A percentile compares a stretch with the other conserved stretches of the same genome.
These are phyloP conservation scores for Hemileccinum rubropunctum DNA, from an alignment of 768 basidiomycete genomes.

Conservation along the genomic window DNA sequence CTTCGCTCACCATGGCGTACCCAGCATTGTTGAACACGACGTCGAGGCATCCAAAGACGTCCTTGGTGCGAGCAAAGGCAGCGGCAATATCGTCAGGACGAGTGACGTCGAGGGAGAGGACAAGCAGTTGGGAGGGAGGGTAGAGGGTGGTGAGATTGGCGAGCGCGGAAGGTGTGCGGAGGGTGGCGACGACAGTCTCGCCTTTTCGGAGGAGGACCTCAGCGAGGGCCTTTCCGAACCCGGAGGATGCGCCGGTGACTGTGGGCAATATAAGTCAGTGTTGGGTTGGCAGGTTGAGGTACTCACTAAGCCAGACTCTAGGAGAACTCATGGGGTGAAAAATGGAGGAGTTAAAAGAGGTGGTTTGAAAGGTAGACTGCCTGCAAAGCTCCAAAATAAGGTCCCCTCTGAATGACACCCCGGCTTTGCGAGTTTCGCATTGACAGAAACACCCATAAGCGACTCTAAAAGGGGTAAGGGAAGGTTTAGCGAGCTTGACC, in stretches of 20 bases:
- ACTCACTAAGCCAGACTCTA: neutral
- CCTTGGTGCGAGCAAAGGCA: constrained; percentile 33
- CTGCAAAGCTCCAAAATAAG: too few species aligned
- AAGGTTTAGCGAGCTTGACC: too few species aligned
- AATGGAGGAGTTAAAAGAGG: too few species aligned
- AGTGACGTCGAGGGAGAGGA: constrained; percentile 40
- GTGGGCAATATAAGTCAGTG: neutral
- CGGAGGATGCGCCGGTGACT: constrained; percentile 35
- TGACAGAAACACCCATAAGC: too few species aligned
- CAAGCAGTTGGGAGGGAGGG: constrained; percentile 29
- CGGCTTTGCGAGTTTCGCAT: too few species aligned
- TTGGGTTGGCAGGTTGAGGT: too few species aligned
- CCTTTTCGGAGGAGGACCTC: constrained; percentile 33
- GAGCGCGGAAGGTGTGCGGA: constrained; percentile 36
- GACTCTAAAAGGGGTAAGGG: too few species aligned
- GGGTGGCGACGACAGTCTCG: constrained; percentile 40
- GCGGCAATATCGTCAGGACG: constrained; percentile 26
- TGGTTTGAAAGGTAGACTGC: too few species aligned
- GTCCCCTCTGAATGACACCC: too few species aligned
- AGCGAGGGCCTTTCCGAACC: constrained; percentile 35
- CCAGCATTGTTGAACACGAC: constrained; percentile 46
- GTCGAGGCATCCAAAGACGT: constrained; percentile 39
- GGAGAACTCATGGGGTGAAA: neutral
- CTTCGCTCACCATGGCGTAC: constrained; percentile 27
- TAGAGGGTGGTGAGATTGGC: constrained; percentile 23